phyloP scores from a whole-genome alignment of 2,329 filamentous ascomycete genomes.

The Alternaria panax region DNA sequence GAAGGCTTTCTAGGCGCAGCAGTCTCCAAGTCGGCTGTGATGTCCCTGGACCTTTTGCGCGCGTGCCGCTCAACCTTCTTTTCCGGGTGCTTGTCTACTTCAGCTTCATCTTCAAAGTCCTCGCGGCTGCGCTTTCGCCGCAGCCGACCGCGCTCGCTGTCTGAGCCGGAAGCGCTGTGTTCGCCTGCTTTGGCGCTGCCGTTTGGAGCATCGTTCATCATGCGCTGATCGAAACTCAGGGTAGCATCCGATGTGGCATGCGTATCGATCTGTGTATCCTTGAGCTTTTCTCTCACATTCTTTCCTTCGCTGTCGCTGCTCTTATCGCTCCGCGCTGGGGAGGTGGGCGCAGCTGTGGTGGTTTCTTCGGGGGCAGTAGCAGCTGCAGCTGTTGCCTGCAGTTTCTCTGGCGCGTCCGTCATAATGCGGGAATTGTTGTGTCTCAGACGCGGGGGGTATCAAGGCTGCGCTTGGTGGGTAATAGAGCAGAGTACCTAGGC shows the following conservation, averaged over 20 bases:
- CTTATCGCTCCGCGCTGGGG: constrained; percentile 50
- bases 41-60: constrained; percentile 58
- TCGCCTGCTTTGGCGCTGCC: constrained; percentile 31
- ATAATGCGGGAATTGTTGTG: constrained; percentile 22
- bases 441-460: constrained; percentile 6
- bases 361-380: constrained; percentile 17
- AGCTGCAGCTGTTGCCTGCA: constrained; percentile 18
- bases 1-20: constrained; percentile 44
- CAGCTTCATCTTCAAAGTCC: constrained; percentile 51
- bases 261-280: constrained; percentile 66
- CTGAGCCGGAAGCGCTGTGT: constrained; percentile 43
- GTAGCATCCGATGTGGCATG: constrained; percentile 30
- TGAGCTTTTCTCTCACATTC: constrained; percentile 67
- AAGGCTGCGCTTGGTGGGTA: constrained; percentile 9
- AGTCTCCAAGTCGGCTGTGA: constrained; percentile 31
- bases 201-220: constrained; percentile 39
- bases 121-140: constrained; percentile 57
- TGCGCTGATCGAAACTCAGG: constrained; percentile 26
- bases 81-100: constrained; percentile 40
- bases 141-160: constrained; percentile 49
- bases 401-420: constrained; percentile 36
- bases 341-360: constrained; percentile 27
- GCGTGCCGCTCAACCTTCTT: constrained; percentile 51
- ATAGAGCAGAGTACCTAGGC: background rate
- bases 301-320: constrained; percentile 60